Conservation (phyloP, 139 green algal genomes). For the Trebouxia sp. region DNA sequence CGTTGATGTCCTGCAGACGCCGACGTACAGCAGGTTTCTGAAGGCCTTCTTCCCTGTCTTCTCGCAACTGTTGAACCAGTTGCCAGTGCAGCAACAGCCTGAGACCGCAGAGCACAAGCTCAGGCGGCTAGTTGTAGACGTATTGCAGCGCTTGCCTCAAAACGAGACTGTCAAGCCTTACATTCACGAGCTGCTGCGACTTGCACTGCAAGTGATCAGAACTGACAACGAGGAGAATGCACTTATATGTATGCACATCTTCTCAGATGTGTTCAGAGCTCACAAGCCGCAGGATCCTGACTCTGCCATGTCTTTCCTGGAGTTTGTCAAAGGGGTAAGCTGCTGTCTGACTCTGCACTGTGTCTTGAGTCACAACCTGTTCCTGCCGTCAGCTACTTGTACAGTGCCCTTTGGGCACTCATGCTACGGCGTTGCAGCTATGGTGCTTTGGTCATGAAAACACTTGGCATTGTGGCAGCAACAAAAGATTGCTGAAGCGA, state of each 20-base stretch:
- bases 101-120: conserved; percentile 37
- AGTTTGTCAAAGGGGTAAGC: conserved; percentile 74
- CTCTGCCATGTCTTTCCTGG: conserved; percentile 74
- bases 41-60: conserved; percentile 53
- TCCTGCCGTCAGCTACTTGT: background rate
- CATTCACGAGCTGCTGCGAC: conserved; percentile 63
- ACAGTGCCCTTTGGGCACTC: background rate
- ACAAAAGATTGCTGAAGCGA: too few relatives aligned
- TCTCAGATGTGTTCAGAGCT: conserved; percentile 16
- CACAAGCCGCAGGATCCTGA: conserved; percentile 48
- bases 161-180: conserved; percentile 62
- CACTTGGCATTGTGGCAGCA: background rate
- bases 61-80: conserved; percentile 40
- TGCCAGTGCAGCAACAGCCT: conserved; percentile 37
- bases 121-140: conserved; percentile 41
- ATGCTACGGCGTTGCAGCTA: background rate
- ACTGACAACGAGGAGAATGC: conserved; percentile 92
- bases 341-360: background rate
- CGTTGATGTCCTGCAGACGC: conserved; percentile 50
- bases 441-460: too few relatives aligned
- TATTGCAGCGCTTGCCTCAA: conserved; percentile 76
- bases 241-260: conserved; percentile 41
- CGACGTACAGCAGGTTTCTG: conserved; percentile 56
- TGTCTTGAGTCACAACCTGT: background rate
- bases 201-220: conserved; percentile 66